These are phyloP conservation scores for Lipomyces yamanashiensis DNA, from an alignment of 805 yeast species.

Conservation along the genomic window DNA sequence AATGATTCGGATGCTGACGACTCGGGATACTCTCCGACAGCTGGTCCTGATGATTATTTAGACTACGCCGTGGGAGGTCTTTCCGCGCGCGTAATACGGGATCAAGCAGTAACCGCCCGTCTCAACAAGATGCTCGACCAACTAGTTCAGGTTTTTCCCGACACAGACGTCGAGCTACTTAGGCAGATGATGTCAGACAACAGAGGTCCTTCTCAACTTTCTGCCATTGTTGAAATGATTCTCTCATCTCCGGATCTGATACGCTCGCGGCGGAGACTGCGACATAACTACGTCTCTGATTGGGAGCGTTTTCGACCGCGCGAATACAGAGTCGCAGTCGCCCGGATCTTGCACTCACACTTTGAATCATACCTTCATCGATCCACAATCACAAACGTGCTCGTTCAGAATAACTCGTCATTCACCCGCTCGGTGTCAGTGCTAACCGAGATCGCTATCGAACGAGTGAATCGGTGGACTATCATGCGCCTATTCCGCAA, in stretches of 20 bases:
- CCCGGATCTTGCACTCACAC: constrained; percentile 13
- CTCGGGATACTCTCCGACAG: constrained; percentile 1
- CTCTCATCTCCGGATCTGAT: constrained; percentile 24
- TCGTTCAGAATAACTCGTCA: constrained; percentile 27
- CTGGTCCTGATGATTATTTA: neutral
- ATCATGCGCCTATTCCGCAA: constrained; percentile 17
- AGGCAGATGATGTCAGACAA: constrained; percentile 26
- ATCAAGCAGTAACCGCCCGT: constrained; percentile 7
- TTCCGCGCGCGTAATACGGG: constrained; percentile 12
- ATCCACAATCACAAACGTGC: constrained; percentile 25
- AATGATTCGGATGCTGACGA: constrained; percentile 16
- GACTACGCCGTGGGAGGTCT: neutral
- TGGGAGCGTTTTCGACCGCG: constrained; percentile 33
- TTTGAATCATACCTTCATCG: constrained; percentile 16
- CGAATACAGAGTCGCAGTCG: constrained; percentile 28
- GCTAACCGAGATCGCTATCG: constrained; percentile 20
- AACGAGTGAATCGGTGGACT: constrained; percentile 23
- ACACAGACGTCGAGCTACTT: constrained; percentile 30
- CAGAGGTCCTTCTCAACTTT: constrained; percentile 32
- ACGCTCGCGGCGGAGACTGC: constrained; percentile 19
- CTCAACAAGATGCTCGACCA: constrained; percentile 24
- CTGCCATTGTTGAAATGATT: constrained; percentile 29
- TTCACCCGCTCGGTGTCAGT: constrained; percentile 22
- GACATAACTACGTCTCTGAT: constrained; percentile 16
- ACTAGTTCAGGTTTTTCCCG: constrained; percentile 31